phyloP scores from a whole-genome alignment of 768 basidiomycete species.

The button mushroom (Agaricus bisporus) region DNA sequence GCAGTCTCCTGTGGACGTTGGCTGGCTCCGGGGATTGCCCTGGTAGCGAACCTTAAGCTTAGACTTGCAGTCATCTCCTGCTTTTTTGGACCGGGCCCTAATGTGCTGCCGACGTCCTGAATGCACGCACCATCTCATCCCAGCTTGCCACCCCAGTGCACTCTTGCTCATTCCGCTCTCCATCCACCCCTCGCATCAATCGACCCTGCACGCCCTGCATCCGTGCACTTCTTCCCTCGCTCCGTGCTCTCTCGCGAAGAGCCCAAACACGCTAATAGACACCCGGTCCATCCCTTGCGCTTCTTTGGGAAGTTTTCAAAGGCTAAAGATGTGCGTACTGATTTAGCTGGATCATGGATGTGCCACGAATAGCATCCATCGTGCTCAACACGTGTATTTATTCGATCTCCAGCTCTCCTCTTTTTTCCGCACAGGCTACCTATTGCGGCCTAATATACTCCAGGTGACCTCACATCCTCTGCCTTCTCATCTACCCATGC shows the following conservation, averaged over 20 bases:
- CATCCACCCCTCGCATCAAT: background rate
- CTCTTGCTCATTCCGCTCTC: constrained; percentile 1
- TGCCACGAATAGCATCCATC: constrained; percentile 14
- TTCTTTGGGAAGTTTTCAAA: constrained; percentile 23
- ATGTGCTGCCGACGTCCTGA: background rate
- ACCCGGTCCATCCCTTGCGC: constrained; percentile 20
- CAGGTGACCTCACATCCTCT: constrained; percentile 20
- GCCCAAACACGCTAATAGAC: constrained; percentile 7
- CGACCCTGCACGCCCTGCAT: background rate
- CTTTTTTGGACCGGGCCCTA: background rate
- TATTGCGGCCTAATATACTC: constrained; percentile 19
- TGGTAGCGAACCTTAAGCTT: too few species aligned
- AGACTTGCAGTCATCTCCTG: background rate
- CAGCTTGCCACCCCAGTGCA: background rate
- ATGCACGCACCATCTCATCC: constrained; percentile 1
- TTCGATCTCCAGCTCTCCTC: constrained; percentile 29
- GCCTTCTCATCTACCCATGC: constrained; percentile 2
- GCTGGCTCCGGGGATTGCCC: too few species aligned
- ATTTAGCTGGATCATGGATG: background rate
- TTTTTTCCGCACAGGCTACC: constrained; percentile 35
- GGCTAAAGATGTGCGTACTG: constrained; percentile 28
- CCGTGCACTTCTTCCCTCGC: constrained; percentile 1
- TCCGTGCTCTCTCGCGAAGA: constrained; percentile 4
- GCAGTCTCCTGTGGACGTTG: too few species aligned
- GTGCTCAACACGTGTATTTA: constrained; percentile 47